phyloP scores from a whole-genome alignment of 1,284 basidiomycete genomes.

The Stygiomarasmius scandens region DNA sequence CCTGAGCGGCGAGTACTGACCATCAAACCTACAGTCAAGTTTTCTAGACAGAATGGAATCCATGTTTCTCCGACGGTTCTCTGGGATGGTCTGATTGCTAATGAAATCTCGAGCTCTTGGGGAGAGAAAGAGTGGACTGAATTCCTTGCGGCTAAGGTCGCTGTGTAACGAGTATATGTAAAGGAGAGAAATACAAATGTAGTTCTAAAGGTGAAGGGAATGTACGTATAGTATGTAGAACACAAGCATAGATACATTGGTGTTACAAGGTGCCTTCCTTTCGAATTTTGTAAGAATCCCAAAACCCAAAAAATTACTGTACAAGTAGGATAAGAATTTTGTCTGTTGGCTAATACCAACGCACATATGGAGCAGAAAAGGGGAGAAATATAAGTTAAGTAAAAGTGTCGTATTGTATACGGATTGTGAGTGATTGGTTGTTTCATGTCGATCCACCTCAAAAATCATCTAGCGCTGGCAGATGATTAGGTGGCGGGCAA shows the following conservation, averaged over 20 bases:
- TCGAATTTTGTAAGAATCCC: too few species aligned
- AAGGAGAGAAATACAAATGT: too few species aligned
- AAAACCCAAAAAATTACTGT: too few species aligned
- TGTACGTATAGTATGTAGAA: too few species aligned
- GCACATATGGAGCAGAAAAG: not conserved
- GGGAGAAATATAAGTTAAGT: not conserved
- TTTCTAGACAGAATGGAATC: slow-evolving; percentile 88
- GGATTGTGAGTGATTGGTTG: too few species aligned
- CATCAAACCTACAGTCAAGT: slow-evolving; percentile 62
- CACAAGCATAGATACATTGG: too few species aligned
- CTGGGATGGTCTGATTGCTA: slow-evolving; percentile 84
- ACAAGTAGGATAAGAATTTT: not conserved
- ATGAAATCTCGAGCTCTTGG: slow-evolving; percentile 84
- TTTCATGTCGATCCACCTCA: too few species aligned
- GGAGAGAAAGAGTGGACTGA: slow-evolving; percentile 83
- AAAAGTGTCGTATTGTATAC: not conserved
- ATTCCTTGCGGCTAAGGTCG: slow-evolving; percentile 73
- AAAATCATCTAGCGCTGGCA: too few species aligned
- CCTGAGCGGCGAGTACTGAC: not conserved
- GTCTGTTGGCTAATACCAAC: not conserved
- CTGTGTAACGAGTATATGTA: slow-evolving; percentile 29
- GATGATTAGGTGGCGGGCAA: too few species aligned
- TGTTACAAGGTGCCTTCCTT: too few species aligned
- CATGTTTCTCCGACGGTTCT: slow-evolving; percentile 91
- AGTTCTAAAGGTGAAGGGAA: too few species aligned